Conservation (phyloP, 208 protist genomes). For the Acanthamoeba sp. region DNA sequence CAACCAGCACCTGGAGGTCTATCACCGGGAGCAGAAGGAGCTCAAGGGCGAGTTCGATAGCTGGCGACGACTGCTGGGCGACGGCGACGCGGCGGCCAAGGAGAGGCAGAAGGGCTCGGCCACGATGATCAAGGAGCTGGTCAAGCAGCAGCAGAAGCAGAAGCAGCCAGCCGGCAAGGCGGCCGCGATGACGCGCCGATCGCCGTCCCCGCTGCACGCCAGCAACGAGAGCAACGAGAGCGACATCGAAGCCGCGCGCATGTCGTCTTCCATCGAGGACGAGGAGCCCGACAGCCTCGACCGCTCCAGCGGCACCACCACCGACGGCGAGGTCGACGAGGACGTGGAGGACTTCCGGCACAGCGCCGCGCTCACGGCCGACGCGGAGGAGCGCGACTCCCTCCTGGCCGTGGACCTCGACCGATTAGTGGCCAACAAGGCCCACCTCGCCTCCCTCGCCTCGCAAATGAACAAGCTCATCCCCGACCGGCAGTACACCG, state of each 20-base stretch:
- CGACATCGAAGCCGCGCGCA: neutral
- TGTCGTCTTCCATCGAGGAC: neutral
- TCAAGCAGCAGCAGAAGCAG: too few relatives aligned
- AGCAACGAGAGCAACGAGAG: neutral
- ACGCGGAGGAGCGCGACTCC: neutral
- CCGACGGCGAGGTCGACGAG: neutral
- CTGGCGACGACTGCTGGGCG: constrained; percentile 18
- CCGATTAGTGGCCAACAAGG: constrained; percentile 15
- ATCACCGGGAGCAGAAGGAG: neutral
- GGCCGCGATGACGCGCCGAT: too few relatives aligned
- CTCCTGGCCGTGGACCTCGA: constrained; percentile 21
- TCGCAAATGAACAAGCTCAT: constrained; percentile 46
- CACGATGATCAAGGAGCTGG: neutral
- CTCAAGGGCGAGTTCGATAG: constrained; percentile 11
- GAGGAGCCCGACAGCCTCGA: constrained; percentile 19
- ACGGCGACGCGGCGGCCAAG: neutral
- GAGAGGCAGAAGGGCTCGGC: neutral
- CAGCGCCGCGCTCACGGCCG: neutral
- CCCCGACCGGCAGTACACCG: neutral
- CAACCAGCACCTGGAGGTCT: constrained; percentile 54
- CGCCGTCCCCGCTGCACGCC: too few relatives aligned
- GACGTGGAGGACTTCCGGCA: neutral
- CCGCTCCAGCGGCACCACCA: neutral
- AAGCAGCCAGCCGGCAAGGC: too few relatives aligned
- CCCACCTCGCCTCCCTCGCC: neutral